Conservation (phyloP, 805 yeast species). For the Blastobotrys peoriensis region DNA sequence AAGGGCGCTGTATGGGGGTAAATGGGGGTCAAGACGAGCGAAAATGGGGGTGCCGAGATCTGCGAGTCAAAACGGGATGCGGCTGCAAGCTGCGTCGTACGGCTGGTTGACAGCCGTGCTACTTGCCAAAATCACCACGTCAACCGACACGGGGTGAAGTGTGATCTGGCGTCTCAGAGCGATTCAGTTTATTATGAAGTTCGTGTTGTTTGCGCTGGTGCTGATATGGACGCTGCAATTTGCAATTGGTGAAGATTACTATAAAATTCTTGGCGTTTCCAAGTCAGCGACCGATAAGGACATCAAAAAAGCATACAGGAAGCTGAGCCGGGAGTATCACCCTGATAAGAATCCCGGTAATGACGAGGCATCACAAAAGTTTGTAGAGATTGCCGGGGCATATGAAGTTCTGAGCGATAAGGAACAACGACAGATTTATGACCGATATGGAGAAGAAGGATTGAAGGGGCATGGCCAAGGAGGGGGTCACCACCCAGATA, state of each 20-base stretch:
- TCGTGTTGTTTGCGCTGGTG: not conserved
- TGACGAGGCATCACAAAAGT: conserved; percentile 73
- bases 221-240: not conserved
- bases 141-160: no score
- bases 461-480: conserved; percentile 39
- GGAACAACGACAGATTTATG: conserved; percentile 83
- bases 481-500: conserved; percentile 29
- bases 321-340: conserved; percentile 77
- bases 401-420: conserved; percentile 82
- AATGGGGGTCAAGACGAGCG: not conserved
- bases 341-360: conserved; percentile 90
- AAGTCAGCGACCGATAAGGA: conserved; percentile 69
- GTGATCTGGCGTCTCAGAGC: no score
- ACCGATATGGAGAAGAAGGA: conserved; percentile 78
- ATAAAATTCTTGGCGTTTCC: conserved; percentile 56
- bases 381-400: conserved; percentile 89
- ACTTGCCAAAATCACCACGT: no score
- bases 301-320: conserved; percentile 79
- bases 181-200: not conserved
- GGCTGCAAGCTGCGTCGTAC: not conserved
- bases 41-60: not conserved
- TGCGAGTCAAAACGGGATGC: no score
- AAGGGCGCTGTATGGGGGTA: not conserved
- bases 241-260: not conserved
- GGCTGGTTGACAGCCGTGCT: no score